Conservation (phyloP, 352 stramenopile genomes). For the Phytophthora pistaciae region DNA sequence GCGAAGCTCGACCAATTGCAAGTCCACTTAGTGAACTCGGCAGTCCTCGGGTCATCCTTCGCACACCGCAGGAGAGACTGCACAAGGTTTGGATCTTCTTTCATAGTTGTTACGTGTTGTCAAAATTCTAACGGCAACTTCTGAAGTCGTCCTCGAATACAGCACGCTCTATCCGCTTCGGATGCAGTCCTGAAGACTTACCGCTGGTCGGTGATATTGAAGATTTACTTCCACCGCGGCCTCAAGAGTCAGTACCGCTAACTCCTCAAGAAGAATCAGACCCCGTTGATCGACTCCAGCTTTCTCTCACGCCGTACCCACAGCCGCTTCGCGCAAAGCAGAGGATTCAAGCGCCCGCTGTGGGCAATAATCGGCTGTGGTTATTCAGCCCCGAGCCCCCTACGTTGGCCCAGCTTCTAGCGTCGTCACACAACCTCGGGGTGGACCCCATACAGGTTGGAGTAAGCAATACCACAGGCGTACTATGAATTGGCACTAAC, state of each 20-base stretch:
- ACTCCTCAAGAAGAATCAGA: conserved; percentile 62
- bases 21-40: conserved; percentile 62
- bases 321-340: conserved; percentile 24
- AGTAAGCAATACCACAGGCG: conserved; percentile 12
- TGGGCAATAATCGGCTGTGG: conserved; percentile 50
- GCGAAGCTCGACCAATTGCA: conserved; percentile 28
- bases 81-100: conserved; percentile 38
- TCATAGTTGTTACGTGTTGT: neutral
- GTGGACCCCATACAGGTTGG: conserved; percentile 52
- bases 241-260: conserved; percentile 30
- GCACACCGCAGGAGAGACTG: conserved; percentile 17
- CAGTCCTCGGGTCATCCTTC: conserved; percentile 45
- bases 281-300: conserved; percentile 38
- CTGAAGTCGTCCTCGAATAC: conserved; percentile 26
- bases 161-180: conserved; percentile 25
- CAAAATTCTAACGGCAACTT: conserved; percentile 13
- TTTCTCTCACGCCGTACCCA: conserved; percentile 67
- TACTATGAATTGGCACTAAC: neutral
- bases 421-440: conserved; percentile 51
- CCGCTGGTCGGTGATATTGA: conserved; percentile 65
- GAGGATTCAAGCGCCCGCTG: conserved; percentile 10
- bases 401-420: conserved; percentile 47
- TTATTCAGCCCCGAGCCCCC: conserved; percentile 55
- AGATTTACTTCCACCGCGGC: conserved; percentile 64
- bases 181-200: conserved; percentile 42